Percentiles rank a stretch among this genome's conserved stretches.
Evolutionary conservation across 305 asterid genomes (phyloP).

Genomic region (Nicotiana rustica): DNA sequence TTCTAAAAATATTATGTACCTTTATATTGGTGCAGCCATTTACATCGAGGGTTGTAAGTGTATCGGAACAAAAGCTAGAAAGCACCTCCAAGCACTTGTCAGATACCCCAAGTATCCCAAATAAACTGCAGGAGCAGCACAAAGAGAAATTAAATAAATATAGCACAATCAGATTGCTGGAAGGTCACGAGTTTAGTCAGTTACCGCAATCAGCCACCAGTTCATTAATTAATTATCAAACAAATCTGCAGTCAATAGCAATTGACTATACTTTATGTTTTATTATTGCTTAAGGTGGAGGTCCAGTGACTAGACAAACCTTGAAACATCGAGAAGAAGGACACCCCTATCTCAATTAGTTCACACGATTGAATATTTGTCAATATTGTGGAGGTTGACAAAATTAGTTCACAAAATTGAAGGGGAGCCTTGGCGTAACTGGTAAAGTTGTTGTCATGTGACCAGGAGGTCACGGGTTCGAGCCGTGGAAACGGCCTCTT

Average conservation of each 20-base stretch:
- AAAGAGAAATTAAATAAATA: neutral
- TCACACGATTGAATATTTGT: neutral
- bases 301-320: neutral
- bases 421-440: too few relatives aligned
- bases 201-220: neutral
- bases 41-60: slow-evolving; percentile 87
- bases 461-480: too few relatives aligned
- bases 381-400: slow-evolving; percentile 4
- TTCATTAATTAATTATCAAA: slow-evolving; percentile 5
- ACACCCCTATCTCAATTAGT: neutral
- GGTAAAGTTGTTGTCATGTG: too few relatives aligned
- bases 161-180: neutral
- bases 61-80: slow-evolving; percentile 62
- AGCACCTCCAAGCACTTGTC: slow-evolving; percentile 83
- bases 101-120: slow-evolving; percentile 94
- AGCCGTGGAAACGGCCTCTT: too few relatives aligned
- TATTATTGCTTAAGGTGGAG: neutral
- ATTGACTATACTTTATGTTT: neutral
- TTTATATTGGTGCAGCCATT: slow-evolving; percentile 89
- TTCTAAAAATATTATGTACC: slow-evolving; percentile 47
- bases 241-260: slow-evolving; percentile 12
- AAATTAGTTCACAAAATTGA: too few relatives aligned
- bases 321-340: neutral
- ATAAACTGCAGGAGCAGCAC: slow-evolving; percentile 67
- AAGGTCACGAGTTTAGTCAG: slow-evolving; percentile 14